phyloP scores from a whole-genome alignment of 2,329 filamentous ascomycete genomes.

The Claviceps capensis region DNA sequence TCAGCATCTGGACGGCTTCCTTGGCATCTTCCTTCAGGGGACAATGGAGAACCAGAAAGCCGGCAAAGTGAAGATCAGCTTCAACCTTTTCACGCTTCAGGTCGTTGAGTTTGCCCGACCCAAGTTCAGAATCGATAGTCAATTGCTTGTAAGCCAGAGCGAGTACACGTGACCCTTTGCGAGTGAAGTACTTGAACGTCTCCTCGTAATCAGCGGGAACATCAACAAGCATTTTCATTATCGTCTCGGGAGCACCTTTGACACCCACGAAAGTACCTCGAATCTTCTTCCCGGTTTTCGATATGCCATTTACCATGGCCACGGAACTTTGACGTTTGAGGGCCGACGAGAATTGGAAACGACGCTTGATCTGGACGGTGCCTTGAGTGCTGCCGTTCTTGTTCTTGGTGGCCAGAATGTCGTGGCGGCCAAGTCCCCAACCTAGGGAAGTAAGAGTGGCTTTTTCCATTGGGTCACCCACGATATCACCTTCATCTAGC shows the following conservation, averaged over 20 bases:
- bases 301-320: constrained; percentile 65
- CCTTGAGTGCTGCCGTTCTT: constrained; percentile 34
- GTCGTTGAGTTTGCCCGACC: constrained; percentile 77
- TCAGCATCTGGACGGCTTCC: constrained; percentile 88
- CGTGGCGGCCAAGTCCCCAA: constrained; percentile 85
- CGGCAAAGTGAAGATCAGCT: constrained; percentile 71
- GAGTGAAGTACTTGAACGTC: constrained; percentile 95
- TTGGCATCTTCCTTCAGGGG: constrained; percentile 94
- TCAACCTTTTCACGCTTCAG: constrained; percentile 90
- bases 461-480: constrained; percentile 98
- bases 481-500: constrained; percentile 90
- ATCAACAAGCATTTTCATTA: constrained; percentile 78
- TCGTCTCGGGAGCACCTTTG: constrained; percentile 95
- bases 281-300: constrained; percentile 58
- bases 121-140: constrained; percentile 66
- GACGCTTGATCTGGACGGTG: constrained; percentile 83
- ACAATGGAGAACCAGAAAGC: constrained; percentile 89
- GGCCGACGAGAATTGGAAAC: constrained; percentile 96
- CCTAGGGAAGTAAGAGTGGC: constrained; percentile 80
- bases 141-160: constrained; percentile 91
- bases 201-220: constrained; percentile 86
- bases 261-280: constrained; percentile 87
- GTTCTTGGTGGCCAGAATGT: constrained; percentile 55
- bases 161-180: constrained; percentile 87
- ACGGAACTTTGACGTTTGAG: constrained; percentile 94